Base-by-base conservation (phyloP, 495 filamentous ascomycete genomes). In the Aspergillus panamensis region DNA sequence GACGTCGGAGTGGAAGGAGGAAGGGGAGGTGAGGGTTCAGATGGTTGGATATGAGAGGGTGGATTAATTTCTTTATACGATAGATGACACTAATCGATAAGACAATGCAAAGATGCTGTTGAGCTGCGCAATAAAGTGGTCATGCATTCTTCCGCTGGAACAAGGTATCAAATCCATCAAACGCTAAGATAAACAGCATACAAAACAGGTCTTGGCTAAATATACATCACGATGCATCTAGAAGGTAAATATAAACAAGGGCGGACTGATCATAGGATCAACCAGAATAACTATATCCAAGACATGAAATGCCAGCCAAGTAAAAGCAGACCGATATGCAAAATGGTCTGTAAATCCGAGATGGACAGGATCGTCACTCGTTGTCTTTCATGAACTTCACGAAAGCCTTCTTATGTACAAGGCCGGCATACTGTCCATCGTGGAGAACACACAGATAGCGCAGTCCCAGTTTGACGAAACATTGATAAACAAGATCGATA, bases 341-440 rank as follows among this genome's bases (percentile, higher is more conserved):
- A n/a, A n/a, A 19, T 19, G 33, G 33, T 6, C 6, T 35, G 25
- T 21, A 35, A 48, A 9, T 14, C 16, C 17, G 8, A 19, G 8
- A 35, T 13, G n/a, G 12, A 45, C 21, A 20, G 20, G 12, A 25
- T 32, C 32, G 55, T 69, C 84, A 82, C 63, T 92, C 88, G 35
- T 91, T 69, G 65, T 92, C 84, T 59, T 90, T 90, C 73, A 96
- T 85, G 69, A 92, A 96, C 73, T 91, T 95, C 51, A 96, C 93
- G 77, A 98, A 98, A 19, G 85, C 83, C 77, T 98, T 98, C 76
- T 97, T 98, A 73, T 98, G 94, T 21, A 96, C 90, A 76, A 98
- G 80, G 53, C 94, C 94, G 2, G 89, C 90, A 73, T 90, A 97
- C 35, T 84, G 80, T 19, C 94, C 94, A 65, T 96, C 84, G 39